Base-by-base conservation (phyloP, 2,329 filamentous ascomycete genomes). In the Ustilaginoidea virens region DNA sequence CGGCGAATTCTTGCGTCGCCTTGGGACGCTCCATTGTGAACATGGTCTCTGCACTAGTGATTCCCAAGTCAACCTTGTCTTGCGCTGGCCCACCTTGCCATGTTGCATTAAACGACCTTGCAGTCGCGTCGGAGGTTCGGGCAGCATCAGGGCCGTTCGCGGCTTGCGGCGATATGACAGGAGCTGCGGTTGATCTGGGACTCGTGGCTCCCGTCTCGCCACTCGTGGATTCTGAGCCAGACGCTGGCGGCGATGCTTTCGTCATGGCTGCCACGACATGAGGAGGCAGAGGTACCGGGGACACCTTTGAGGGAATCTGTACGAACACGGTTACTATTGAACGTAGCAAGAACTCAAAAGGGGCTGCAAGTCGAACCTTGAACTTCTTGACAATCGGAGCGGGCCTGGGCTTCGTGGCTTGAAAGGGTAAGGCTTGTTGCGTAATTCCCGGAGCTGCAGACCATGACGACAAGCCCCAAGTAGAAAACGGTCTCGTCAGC, bases 221-320 rank as follows among this genome's bases (percentile, higher is more conserved):
- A 12, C 20, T 22, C 25, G 8, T 24, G 17, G 6, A 11, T 18
- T n/a, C 14, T 3, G 12, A 17, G 17, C n/a, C 19, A 8, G 25
- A 7, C n/a, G 17, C 6, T 22, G 15, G 11, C 28, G 27, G 35
- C 9, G 32, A 16, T 11, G 33, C 22, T 19, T 29, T 20, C 9
- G 32, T 32, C 33, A 58, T 56, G 7, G 55, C 52, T n/a, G 55
- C 54, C 27, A 58, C 37, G 29, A 56, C 58, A 30, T 58, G 56
- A 5, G 56, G 51, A 2, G 58, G 58, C 7, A 61, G 37, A 8
- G 58, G 58, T 5, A 61, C 57, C 3, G 57, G 58, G 1, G 58
- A 59, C 31, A 60, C 45, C 38, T 58, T 60, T 10, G 48, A 38
- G 14, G 54, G 54, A 36, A 48, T 39, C 48, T 48, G 38, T 24